Base-by-base conservation (phyloP, 495 filamentous ascomycete genomes). In the Parmelia sp. region DNA sequence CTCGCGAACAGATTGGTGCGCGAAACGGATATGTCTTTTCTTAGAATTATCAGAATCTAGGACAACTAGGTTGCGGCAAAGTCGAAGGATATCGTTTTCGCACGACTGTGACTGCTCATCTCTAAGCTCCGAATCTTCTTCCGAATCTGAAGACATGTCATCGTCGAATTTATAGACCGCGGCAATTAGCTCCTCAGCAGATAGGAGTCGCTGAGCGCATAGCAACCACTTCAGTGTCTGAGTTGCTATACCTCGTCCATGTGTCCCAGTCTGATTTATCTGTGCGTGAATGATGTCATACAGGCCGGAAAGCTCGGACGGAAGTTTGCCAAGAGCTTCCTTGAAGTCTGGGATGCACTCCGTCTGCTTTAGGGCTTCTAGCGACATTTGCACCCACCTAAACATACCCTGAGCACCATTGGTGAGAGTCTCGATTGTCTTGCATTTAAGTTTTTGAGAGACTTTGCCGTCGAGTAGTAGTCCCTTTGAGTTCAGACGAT, bases 1-100 rank as follows among this genome's bases (percentile, higher is more conserved):
- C 19, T 73, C 71, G 21, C 67, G 58, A 49, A 73, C 68, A 14
- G 71, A 71, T n/a, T 65, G 64, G 53, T 73, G 70, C 25, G 71
- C 71, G 66, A 71, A 73, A 31, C 71, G 68, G 17, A 71, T 70
- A 53, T 62, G 33, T n/a, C 44, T 23, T n/a, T 66, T 56, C 19
- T 64, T 36, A 40, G 60, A 21, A 51, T 66, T 56, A 14, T 64
- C 37, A 40, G 60, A 21, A 51, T 73, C 71, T 31, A 65, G 10
- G 17, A 71, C 57, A 23, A 73, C 57, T 23, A 73, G 51, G 40
- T 71, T 72, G 27, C 63, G 25, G 33, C 57, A 61, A 53, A 65
- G 23, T 4, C 31, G 21, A n/a, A 65, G 21, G 21, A 65, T 55
- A 31, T 64, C 58, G 19, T 35, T 44, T 36, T 35, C 29, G 10